Evolutionary conservation across 352 stramenopile species (phyloP), one percentile per base, ranked within the genome.

Genomic region (Phytophthora pini): DNA sequence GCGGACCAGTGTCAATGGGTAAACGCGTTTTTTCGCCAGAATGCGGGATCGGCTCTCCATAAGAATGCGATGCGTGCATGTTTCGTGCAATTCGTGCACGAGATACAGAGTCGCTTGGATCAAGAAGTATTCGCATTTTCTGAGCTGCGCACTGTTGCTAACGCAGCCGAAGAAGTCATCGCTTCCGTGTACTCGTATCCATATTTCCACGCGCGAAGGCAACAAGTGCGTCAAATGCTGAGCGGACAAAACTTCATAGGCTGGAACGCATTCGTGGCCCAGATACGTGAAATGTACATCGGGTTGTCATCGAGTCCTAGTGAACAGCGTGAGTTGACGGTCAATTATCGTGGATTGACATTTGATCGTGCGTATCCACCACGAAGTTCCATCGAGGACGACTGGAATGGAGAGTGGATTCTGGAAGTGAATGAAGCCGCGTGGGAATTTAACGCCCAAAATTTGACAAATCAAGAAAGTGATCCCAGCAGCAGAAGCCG

Each of bases 261-360:
- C 6, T 88, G 80, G 80, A 70, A 52, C 11, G 47, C 67, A 7
- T 88, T 88, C 20, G 77, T 87, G 1, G 77, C 77, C 0, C 80
- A 88, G 54, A 75, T 88, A 58, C 72, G 77, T 6, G 77, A 88
- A 13, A 63, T 60, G 60, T 87, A 81, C 61, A 80, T 88, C 15
- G 57, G 38, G 5, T 45, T 65, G 40, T 65, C 61, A 12, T 34
- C 38, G n/a, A 44, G 36, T 43, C 52, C 60, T 11, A 36, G 53
- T 24, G 46, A 40, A 6, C 12, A 27, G 27, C 46, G 46, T 11
- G 17, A 26, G 24, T 26, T 26, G 24, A 26, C 24, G 4, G 24
- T 26, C 24, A 26, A 26, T 26, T 26, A 13, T 9, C 13, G 54
- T n/a, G 34, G 5, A 15, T 31, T 65, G 22, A 44, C 36, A 50